Base-by-base conservation (phyloP, 169 alveolate genomes). In the Cyclospora cayetanensis region DNA sequence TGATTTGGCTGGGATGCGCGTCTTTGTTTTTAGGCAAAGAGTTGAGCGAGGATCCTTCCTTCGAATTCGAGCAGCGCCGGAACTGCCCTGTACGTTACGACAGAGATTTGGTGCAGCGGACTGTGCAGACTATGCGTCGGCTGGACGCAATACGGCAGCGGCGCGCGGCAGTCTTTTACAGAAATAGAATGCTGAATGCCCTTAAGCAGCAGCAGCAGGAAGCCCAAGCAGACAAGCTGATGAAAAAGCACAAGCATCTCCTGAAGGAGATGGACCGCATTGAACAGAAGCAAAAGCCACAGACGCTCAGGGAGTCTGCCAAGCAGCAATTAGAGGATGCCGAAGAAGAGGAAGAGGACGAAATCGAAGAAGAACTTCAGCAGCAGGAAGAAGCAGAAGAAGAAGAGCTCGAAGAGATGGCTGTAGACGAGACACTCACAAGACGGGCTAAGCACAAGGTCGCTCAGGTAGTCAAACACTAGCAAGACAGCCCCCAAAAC, bases 41-140 rank as follows among this genome's bases (percentile, higher is more conserved):
- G 96, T 95, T 98, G 98, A 96, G 95, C 50, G 95, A 96, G 11
- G 99, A 99, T 93, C 94, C 97, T 37, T 97, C 98, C 29, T 97
- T 98, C 86, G 99, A 98, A 60, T 98, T 98, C 93, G 99, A 99
- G 96, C 96, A 98, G 97, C 97, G 98, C 90, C 95, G 99, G 91
- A 98, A 98, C 93, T 97, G 96, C 60, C 99, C 99, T 4, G 91
- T 90, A 77, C 96, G 99, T 66, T 99, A 99, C 94, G 98, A 99
- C 95, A 96, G 99, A 86, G 97, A 97, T 86, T 76, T 98, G 84
- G 97, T 97, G 94, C 97, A 98, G 42, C 97, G 98, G 93, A 98
- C 99, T 37, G 97, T 99, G 80, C 97, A 97, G 95, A 99, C 99
- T 7, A 98, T 98, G 98, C 97, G 98, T 95, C 95, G 95, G 93